Conservation (phyloP, 352 stramenopile genomes). For the Globisporangium spinosum region DNA sequence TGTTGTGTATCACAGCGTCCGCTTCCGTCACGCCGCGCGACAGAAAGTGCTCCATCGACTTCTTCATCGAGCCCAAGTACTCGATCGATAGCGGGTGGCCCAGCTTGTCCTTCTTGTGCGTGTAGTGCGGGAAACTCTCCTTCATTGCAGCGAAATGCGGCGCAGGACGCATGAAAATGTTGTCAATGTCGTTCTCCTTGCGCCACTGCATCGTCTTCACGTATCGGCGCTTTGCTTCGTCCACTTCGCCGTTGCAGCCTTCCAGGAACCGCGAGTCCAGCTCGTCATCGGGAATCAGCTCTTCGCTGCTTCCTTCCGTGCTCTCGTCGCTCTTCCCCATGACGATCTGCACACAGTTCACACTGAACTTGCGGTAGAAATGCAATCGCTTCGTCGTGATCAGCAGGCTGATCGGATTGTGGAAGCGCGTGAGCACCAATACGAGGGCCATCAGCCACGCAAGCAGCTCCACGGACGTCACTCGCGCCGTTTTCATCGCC, state of each 20-base stretch:
- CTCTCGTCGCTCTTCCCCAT: constrained; percentile 43
- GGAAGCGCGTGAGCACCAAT: constrained; percentile 51
- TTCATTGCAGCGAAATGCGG: constrained; percentile 63
- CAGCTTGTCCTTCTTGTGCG: constrained; percentile 63
- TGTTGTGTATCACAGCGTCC: constrained; percentile 59
- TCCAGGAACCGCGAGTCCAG: constrained; percentile 59
- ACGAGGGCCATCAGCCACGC: constrained; percentile 49
- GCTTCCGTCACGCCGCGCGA: constrained; percentile 49
- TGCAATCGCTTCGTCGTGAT: constrained; percentile 50
- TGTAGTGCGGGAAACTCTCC: constrained; percentile 51
- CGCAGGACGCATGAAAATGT: constrained; percentile 53
- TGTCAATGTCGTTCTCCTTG: constrained; percentile 65
- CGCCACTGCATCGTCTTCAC: constrained; percentile 59
- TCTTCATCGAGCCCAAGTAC: constrained; percentile 56
- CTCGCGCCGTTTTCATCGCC: constrained; percentile 42
- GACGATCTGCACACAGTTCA: constrained; percentile 39
- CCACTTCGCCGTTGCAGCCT: constrained; percentile 63
- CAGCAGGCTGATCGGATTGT: constrained; percentile 49
- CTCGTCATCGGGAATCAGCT: constrained; percentile 34
- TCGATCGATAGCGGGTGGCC: constrained; percentile 59
- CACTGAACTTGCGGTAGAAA: constrained; percentile 27
- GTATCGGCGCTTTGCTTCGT: constrained; percentile 64
- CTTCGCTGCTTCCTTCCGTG: constrained; percentile 22
- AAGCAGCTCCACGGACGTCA: constrained; percentile 40
- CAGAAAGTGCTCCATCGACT: constrained; percentile 54